Evolutionary conservation across 768 basidiomycete species (phyloP).

Genomic region (Lanmaoa rubissima): DNA sequence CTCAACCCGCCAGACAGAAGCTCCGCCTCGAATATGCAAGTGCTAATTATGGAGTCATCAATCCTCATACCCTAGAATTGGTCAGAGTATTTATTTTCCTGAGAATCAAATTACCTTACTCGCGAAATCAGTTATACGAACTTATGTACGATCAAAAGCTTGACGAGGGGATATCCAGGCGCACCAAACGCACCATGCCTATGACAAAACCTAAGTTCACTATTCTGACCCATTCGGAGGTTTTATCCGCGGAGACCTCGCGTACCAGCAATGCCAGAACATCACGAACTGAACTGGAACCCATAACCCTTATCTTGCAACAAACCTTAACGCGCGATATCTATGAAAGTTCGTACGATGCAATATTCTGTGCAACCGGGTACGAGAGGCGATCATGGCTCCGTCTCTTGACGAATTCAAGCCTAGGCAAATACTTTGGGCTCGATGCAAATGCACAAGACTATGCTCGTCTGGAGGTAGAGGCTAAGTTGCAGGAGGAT

Average conservation of each 20-base stretch:
- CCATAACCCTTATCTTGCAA: slow-evolving; percentile 32
- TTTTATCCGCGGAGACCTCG: slow-evolving; percentile 30
- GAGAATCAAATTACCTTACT: neutral
- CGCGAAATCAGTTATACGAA: slow-evolving; percentile 42
- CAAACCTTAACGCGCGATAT: slow-evolving; percentile 37
- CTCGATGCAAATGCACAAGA: slow-evolving; percentile 17
- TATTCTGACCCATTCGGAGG: slow-evolving; percentile 38
- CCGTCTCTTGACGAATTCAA: slow-evolving; percentile 39
- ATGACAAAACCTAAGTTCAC: slow-evolving; percentile 30
- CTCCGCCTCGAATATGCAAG: slow-evolving; percentile 44
- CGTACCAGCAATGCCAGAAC: neutral
- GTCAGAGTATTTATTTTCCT: slow-evolving; percentile 25
- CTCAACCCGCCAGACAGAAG: slow-evolving; percentile 34
- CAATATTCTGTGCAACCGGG: slow-evolving; percentile 52
- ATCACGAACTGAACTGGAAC: neutral
- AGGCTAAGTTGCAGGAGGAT: neutral
- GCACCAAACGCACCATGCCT: slow-evolving; percentile 22
- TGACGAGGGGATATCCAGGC: slow-evolving; percentile 40
- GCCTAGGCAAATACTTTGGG: slow-evolving; percentile 38
- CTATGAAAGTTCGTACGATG: slow-evolving; percentile 40
- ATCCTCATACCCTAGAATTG: slow-evolving; percentile 43
- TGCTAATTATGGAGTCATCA: slow-evolving; percentile 56
- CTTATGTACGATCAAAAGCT: slow-evolving; percentile 50
- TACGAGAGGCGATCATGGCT: slow-evolving; percentile 51
- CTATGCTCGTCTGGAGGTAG: slow-evolving; percentile 9